These are phyloP conservation scores for Fagopyrum tataricum DNA, from an alignment of 148 eudicot species.

Conservation along the genomic window DNA sequence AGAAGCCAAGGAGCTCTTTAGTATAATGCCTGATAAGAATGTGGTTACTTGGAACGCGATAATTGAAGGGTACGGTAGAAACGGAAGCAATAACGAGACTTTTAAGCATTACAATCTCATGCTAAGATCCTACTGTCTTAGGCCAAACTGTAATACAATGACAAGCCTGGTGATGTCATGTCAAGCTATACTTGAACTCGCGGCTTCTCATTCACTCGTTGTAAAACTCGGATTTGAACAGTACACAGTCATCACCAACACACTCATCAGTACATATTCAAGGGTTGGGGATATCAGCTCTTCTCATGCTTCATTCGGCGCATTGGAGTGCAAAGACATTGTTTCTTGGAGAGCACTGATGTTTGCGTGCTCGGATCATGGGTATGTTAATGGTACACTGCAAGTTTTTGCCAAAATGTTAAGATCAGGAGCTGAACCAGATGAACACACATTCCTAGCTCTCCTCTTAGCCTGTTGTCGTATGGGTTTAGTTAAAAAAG, in stretches of 20 bases:
- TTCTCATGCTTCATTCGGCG: constrained; percentile 20
- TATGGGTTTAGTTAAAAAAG: constrained; percentile 47
- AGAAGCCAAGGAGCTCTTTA: constrained; percentile 48
- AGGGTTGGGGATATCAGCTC: constrained; percentile 29
- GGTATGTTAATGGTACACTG: constrained; percentile 22
- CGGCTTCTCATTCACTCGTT: constrained; percentile 27
- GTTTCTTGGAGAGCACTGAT: constrained; percentile 24
- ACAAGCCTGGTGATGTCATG: constrained; percentile 27
- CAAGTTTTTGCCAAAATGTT: constrained; percentile 30
- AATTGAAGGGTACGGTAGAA: constrained; percentile 39
- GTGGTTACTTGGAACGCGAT: constrained; percentile 66
- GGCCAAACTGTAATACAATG: constrained; percentile 26
- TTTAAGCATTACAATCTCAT: constrained; percentile 20
- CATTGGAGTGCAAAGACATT: constrained; percentile 26
- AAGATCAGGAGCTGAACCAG: constrained; percentile 28
- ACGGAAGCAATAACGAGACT: constrained; percentile 17
- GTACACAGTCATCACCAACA: constrained; percentile 22
- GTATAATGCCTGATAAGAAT: constrained; percentile 47
- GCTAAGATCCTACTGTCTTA: constrained; percentile 17
- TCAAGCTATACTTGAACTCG: constrained; percentile 17
- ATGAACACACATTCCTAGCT: constrained; percentile 46
- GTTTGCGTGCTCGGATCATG: constrained; percentile 26
- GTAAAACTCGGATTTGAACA: constrained; percentile 25
- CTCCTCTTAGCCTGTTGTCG: constrained; percentile 54
- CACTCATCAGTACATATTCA: constrained; percentile 29